Evolutionary conservation across 306 rosid species (phyloP).

Genomic region (Vachellia pachyceras): DNA sequence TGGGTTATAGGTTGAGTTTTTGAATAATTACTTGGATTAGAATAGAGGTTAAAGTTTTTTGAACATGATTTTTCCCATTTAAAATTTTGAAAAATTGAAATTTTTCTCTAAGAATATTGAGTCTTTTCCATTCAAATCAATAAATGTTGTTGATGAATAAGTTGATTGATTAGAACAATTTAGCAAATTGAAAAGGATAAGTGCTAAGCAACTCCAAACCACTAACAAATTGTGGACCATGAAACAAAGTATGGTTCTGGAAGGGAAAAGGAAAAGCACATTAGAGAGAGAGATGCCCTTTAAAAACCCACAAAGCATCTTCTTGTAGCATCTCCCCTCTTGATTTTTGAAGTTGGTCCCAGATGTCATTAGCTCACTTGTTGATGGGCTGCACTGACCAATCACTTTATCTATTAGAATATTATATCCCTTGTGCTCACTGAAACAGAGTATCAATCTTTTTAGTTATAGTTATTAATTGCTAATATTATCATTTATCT

Average conservation of each 20-base stretch:
- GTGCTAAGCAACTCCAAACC: slow-evolving; percentile 38
- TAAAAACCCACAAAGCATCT: neutral
- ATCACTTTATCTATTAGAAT: slow-evolving; percentile 26
- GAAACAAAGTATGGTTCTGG: slow-evolving; percentile 15
- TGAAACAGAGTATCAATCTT: neutral
- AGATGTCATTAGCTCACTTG: slow-evolving; percentile 2
- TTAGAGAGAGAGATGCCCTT: neutral
- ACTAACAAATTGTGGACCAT: slow-evolving; percentile 36
- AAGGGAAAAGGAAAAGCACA: too few relatives aligned
- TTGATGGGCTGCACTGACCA: slow-evolving; percentile 7
- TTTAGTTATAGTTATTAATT: neutral
- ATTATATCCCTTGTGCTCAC: neutral
- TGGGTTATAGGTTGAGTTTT: neutral
- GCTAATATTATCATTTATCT: neutral
- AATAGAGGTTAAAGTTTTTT: neutral
- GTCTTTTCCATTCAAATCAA: neutral
- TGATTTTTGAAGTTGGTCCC: slow-evolving; percentile 34
- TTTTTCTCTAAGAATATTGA: neutral
- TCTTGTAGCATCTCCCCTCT: slow-evolving; percentile 2
- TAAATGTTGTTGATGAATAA: neutral
- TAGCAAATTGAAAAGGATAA: slow-evolving; percentile 23
- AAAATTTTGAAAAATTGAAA: neutral
- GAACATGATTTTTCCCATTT: too few relatives aligned
- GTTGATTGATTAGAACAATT: slow-evolving; percentile 15
- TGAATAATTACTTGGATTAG: neutral